These are phyloP conservation scores for Annulohypoxylon maeteangense DNA, from an alignment of 495 filamentous ascomycete genomes.

Conservation along the genomic window DNA sequence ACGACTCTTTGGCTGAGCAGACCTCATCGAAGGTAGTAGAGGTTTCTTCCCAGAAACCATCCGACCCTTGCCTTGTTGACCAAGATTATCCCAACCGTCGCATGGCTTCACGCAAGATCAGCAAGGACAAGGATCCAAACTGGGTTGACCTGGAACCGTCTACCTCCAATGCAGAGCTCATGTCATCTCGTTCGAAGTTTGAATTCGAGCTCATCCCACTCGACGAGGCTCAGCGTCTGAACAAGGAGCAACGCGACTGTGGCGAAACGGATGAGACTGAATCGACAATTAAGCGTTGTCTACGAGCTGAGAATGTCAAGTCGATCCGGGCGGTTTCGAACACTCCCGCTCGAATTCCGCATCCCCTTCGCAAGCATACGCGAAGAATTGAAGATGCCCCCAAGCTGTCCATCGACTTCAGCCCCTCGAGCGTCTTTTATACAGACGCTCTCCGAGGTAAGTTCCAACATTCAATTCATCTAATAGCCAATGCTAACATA, in stretches of 20 bases:
- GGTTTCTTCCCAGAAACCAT: not conserved
- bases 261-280: constrained; percentile 40
- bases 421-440: constrained; percentile 1
- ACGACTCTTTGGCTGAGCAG: not conserved
- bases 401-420: constrained; percentile 32
- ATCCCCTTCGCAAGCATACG: not conserved
- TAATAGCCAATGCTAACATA: constrained; percentile 12
- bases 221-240: constrained; percentile 23
- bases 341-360: not conserved
- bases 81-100: constrained; percentile 18
- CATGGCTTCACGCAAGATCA: not conserved
- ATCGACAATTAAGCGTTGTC: constrained; percentile 3
- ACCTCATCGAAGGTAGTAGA: not conserved
- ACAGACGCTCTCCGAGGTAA: constrained; percentile 19
- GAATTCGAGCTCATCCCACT: constrained; percentile 42
- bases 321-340: not conserved
- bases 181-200: constrained; percentile 38
- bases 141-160: not conserved
- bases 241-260: constrained; percentile 36
- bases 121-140: not conserved
- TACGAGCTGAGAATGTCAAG: not conserved
- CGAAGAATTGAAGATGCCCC: constrained; percentile 3
- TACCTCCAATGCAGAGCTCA: not conserved
- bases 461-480: not conserved
- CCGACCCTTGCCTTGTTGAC: constrained; percentile 17